Conservation (phyloP, 306 rosid genomes). For the Coriaria nepalensis region DNA sequence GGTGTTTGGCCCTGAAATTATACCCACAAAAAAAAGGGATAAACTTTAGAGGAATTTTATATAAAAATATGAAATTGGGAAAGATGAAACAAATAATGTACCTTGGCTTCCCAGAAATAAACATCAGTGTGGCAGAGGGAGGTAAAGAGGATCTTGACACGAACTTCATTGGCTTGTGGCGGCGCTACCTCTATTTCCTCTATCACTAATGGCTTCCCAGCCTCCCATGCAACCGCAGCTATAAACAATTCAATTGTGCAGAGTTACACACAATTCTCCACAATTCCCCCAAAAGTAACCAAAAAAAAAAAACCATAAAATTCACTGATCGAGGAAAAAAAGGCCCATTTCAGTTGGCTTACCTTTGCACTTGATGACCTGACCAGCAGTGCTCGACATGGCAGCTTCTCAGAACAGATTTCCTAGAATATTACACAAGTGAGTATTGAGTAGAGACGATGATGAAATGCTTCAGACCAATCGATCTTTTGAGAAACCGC, state of each 20-base stretch:
- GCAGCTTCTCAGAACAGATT: not conserved
- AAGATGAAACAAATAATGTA: not conserved
- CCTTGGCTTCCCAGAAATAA: slow-evolving; percentile 34
- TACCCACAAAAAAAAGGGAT: no score
- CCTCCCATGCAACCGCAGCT: slow-evolving; percentile 39
- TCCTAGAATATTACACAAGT: no score
- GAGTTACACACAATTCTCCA: not conserved
- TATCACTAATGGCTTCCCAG: slow-evolving; percentile 28
- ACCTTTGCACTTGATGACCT: slow-evolving; percentile 60
- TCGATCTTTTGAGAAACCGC: no score
- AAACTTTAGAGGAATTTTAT: no score
- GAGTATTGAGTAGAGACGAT: no score
- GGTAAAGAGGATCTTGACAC: slow-evolving; percentile 27
- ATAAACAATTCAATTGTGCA: not conserved
- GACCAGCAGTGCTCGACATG: slow-evolving; percentile 39
- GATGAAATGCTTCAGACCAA: no score
- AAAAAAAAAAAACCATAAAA: no score
- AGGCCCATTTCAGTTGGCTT: not conserved
- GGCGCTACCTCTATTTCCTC: slow-evolving; percentile 33
- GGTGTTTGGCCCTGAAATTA: slow-evolving; percentile 60
- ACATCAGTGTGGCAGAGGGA: slow-evolving; percentile 29
- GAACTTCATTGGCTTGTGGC: slow-evolving; percentile 30
- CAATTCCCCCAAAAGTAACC: not conserved
- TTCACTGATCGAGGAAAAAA: no score
- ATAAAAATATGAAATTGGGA: no score